phyloP scores from a whole-genome alignment of 305 asterid genomes.

The Fraxinus albicans region DNA sequence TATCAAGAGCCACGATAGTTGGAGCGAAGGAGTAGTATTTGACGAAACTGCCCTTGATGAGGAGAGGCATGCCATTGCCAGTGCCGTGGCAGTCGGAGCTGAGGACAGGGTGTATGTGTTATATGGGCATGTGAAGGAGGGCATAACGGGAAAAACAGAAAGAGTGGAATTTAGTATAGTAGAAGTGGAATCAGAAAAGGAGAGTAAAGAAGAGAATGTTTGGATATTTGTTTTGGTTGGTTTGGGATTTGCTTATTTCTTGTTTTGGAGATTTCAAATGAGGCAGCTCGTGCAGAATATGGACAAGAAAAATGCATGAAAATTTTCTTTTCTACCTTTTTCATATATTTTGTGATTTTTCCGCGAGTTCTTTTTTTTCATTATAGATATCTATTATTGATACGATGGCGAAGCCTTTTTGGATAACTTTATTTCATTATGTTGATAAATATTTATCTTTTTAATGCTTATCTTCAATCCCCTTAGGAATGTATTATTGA shows the following conservation, averaged over 20 bases:
- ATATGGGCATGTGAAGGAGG: slow-evolving; percentile 68
- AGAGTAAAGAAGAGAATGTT: slow-evolving; percentile 53
- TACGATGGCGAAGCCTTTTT: background rate
- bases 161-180: slow-evolving; percentile 58
- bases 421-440: too few species aligned
- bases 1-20: slow-evolving; percentile 63
- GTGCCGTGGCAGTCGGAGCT: background rate
- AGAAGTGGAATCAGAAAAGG: slow-evolving; percentile 53
- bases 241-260: slow-evolving; percentile 63
- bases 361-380: too few species aligned
- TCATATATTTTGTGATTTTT: background rate
- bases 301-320: slow-evolving; percentile 67
- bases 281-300: slow-evolving; percentile 43
- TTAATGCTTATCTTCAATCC: background rate
- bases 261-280: slow-evolving; percentile 92
- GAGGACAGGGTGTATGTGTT: slow-evolving; percentile 62
- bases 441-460: background rate
- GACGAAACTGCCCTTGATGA: slow-evolving; percentile 82
- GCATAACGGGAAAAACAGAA: slow-evolving; percentile 41
- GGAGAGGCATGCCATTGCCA: slow-evolving; percentile 30
- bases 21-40: slow-evolving; percentile 72
- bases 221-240: slow-evolving; percentile 77
- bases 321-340: background rate
- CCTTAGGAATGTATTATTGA: background rate
- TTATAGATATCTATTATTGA: background rate